Conservation (phyloP, 495 filamentous ascomycete genomes). For the Darksidea phi region DNA sequence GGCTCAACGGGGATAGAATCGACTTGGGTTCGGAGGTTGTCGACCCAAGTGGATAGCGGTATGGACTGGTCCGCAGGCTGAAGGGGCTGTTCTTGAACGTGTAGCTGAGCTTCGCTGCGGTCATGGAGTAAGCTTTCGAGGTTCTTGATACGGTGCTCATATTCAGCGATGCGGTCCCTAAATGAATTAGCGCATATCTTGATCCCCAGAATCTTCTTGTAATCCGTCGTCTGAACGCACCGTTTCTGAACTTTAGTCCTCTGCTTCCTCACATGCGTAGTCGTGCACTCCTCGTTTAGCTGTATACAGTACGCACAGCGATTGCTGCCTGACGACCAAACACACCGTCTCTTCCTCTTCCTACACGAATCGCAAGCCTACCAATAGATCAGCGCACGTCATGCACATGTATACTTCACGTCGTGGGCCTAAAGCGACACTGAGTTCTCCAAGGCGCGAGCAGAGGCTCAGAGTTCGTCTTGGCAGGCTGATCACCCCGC, state of each 20-base stretch:
- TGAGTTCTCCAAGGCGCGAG: too few relatives aligned
- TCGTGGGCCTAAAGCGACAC: too few relatives aligned
- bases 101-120: constrained; percentile 14
- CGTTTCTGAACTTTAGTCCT: constrained; percentile 18
- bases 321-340: constrained; percentile 1
- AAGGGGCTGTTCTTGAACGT: background rate
- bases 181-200: background rate
- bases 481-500: too few relatives aligned
- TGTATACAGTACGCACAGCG: constrained; percentile 11
- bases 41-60: constrained; percentile 8
- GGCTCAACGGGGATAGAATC: background rate
- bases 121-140: constrained; percentile 21
- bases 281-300: constrained; percentile 17
- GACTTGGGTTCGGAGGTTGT: constrained; percentile 12
- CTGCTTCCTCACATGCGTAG: constrained; percentile 24
- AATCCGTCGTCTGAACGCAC: background rate
- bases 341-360: constrained; percentile 16
- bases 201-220: background rate
- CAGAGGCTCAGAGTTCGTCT: background rate
- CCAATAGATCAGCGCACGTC: background rate
- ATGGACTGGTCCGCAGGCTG: constrained; percentile 6
- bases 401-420: too few relatives aligned
- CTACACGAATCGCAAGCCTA: constrained; percentile 29
- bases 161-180: constrained; percentile 22
- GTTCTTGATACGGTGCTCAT: constrained; percentile 20